A percentile compares a stretch with the other conserved stretches of the same genome.
phyloP scores from a whole-genome alignment of 352 stramenopile species.

The Phytophthora ramorum region DNA sequence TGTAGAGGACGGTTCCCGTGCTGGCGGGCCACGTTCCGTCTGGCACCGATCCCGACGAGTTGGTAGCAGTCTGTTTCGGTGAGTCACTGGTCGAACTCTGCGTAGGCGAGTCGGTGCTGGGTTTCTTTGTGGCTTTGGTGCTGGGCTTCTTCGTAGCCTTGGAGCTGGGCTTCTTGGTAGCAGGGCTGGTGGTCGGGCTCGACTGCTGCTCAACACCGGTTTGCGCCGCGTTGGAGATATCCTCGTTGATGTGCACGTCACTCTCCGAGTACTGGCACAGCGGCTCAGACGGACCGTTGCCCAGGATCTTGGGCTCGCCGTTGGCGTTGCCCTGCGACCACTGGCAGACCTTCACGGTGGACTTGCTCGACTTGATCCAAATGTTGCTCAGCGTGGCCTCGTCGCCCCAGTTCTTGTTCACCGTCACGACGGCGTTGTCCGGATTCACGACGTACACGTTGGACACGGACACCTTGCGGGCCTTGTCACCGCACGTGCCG shows the following conservation, averaged over 20 bases:
- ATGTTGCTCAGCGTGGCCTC: conserved; percentile 34
- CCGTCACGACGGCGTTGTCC: too few species aligned
- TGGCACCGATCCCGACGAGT: not conserved
- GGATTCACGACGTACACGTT: too few species aligned
- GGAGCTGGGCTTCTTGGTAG: not conserved
- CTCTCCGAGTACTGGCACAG: conserved; percentile 30
- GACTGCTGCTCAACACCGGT: not conserved
- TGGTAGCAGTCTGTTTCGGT: not conserved
- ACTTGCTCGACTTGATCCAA: conserved; percentile 16
- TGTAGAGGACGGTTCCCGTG: not conserved
- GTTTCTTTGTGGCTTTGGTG: not conserved
- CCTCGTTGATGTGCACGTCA: conserved; percentile 31
- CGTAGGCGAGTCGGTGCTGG: not conserved
- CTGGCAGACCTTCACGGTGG: conserved; percentile 17
- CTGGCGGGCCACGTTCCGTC: too few species aligned
- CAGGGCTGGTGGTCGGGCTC: not conserved
- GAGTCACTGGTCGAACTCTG: not conserved
- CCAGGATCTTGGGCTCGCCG: conserved; percentile 12
- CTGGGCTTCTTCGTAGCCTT: not conserved
- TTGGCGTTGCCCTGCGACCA: conserved; percentile 17
- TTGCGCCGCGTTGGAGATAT: conserved; percentile 12
- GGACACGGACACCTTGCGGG: too few species aligned
- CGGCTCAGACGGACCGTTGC: conserved; percentile 3
- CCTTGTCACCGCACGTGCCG: too few species aligned
- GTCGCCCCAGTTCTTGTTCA: too few species aligned